Base-by-base conservation (phyloP, 2,329 filamentous ascomycete genomes). In the Fusarium sp. region DNA sequence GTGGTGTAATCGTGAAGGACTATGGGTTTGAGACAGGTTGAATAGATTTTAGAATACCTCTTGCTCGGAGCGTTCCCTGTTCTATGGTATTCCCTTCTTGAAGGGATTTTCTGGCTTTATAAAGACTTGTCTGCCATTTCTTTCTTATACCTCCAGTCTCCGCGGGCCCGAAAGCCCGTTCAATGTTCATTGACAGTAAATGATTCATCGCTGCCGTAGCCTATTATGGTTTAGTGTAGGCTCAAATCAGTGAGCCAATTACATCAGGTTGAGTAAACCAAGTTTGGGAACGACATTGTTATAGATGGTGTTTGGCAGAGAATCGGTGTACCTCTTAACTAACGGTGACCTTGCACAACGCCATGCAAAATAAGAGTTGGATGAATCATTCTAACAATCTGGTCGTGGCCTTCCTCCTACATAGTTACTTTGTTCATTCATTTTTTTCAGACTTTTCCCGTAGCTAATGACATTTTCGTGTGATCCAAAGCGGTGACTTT, bases 151-250 rank as follows among this genome's bases (percentile, higher is more conserved):
- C 10, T 26, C 6, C 26, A 48, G 10, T 15, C 26, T 20, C 54
- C n/a, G 6, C 9, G 42, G 61, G 24, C 9, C n/a, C 24, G 6
- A 15, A 26, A 30, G 17, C 17, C 32, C 32, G 12, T 28, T 22
- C 18, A 28, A 24, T 22, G 53, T 28, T 22, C 18, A 28, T 28
- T 22, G 53, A 59, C 32, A 8, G 18, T 2, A 9, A 20, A 59
- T 70, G 66, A 70, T 55, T 70, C 67, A 70, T 70, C n/a, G 22
- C 64, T 35, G 58, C 8, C 2, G 20, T 54, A 6, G 35, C 58
- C 39, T 8, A 30, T 18, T 63, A 5, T 9, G 47, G 63, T 11
- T 41, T 66, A 47, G 58, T 41, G 32, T 8, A 18, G 15, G 5
- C 24, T 30, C 11, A 6, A 18, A 3, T 11, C 5, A n/a, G 24